phyloP scores from a whole-genome alignment of 108 stramenopile genomes.

The Nitzschia inconspicua region DNA sequence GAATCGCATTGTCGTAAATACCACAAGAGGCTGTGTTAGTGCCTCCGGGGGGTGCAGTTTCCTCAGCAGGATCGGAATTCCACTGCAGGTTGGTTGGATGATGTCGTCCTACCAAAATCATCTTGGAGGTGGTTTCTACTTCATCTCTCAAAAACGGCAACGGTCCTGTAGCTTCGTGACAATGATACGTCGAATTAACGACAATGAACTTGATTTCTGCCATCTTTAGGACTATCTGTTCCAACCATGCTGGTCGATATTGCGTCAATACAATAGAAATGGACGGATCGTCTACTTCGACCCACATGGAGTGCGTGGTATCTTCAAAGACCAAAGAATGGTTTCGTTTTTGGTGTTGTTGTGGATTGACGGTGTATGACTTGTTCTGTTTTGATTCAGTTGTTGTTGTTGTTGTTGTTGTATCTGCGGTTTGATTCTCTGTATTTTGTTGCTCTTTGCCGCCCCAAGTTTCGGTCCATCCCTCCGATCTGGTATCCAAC shows the following conservation, averaged over 20 bases:
- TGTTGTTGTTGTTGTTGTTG: not conserved
- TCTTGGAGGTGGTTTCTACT: constrained; percentile 11
- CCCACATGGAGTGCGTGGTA: not conserved
- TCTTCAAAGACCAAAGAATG: not conserved
- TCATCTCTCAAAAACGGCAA: constrained; percentile 51
- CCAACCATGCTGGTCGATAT: constrained; percentile 65
- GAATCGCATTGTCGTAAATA: constrained; percentile 44
- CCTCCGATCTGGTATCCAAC: constrained; percentile 41
- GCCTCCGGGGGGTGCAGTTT: not conserved
- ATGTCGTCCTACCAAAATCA: constrained; percentile 49
- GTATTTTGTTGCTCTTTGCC: not conserved
- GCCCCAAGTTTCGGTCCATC: constrained; percentile 80
- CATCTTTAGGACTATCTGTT: constrained; percentile 65
- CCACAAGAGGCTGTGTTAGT: not conserved
- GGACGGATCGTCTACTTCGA: constrained; percentile 9
- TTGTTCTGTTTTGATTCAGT: not conserved
- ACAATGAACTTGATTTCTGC: constrained; percentile 53
- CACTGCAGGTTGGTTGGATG: constrained; percentile 35
- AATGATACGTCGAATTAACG: constrained; percentile 45
- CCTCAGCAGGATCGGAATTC: not conserved
- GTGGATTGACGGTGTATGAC: too few species aligned
- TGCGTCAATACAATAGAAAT: constrained; percentile 44
- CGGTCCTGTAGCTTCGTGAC: constrained; percentile 55
- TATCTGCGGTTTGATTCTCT: not conserved
- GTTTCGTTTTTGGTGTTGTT: not conserved